Evolutionary conservation across 2,329 filamentous ascomycete species (phyloP).

Genomic region (Ascochyta koolunga): DNA sequence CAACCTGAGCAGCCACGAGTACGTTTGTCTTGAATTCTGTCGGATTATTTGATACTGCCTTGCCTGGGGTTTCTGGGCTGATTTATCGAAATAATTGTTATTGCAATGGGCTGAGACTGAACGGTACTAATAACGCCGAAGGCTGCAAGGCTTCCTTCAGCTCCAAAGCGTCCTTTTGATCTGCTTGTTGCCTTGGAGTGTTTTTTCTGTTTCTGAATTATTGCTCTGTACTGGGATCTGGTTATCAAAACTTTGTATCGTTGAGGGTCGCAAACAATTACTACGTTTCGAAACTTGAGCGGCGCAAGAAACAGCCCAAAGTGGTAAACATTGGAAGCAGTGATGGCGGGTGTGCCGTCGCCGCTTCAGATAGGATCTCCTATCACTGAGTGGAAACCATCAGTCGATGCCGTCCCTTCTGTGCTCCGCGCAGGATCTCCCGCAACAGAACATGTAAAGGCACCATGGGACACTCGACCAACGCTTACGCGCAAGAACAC

Average conservation of each 20-base stretch:
- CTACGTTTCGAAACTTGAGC: background rate
- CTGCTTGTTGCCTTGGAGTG: background rate
- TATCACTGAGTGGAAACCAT: conserved; percentile 22
- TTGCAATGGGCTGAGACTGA: conserved; percentile 24
- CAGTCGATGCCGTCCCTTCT: conserved; percentile 31
- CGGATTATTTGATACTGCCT: background rate
- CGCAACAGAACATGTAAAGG: conserved; percentile 19
- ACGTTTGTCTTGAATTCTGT: background rate
- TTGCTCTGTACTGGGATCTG: background rate
- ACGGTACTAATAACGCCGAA: conserved; percentile 15
- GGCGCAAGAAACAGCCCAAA: background rate
- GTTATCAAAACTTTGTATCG: background rate
- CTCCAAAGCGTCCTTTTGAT: conserved; percentile 7
- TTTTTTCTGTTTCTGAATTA: background rate
- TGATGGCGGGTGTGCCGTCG: conserved; percentile 39
- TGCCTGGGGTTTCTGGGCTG: background rate
- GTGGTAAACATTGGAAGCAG: background rate
- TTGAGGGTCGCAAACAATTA: background rate
- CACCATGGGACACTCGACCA: conserved; percentile 28
- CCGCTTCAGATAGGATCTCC: conserved; percentile 41
- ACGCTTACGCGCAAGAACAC: conserved; percentile 35
- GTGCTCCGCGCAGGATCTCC: conserved; percentile 42
- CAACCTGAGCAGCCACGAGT: background rate
- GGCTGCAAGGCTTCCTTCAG: conserved; percentile 24
- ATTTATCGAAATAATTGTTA: background rate